Evolutionary conservation across 2,329 filamentous ascomycete species (phyloP), one percentile per base, ranked within the genome.

Genomic region (Aspergillus sp.): DNA sequence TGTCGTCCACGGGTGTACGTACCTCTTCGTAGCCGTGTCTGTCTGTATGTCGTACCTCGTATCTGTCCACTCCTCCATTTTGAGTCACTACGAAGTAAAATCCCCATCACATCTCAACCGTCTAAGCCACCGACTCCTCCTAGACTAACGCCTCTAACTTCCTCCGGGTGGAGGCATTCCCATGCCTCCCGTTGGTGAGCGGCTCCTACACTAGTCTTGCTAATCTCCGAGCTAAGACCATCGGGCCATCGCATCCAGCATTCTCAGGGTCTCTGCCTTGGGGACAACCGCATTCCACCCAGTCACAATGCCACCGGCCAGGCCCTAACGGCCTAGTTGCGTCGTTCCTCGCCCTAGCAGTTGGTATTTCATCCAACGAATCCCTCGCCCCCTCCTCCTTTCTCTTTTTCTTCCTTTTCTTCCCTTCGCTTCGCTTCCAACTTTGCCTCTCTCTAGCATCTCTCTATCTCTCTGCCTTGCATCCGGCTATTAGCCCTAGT

Each of bases 401-500:
- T n/a, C 40, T 26, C 44, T 46, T 26, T 38, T 8, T 30, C 26
- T 30, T 11, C 10, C 9, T 8, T 49, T 53, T 44, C 53, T 30
- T 32, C 56, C 36, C 26, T 53, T 42, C 50, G 51, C 16, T 49
- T 57, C 52, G 51, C 16, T 49, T 57, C 52, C 49, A 50, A 40
- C 53, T 56, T 45, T 49, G 52, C 50, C 50, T 49, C 47, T 45
- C 54, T 51, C 38, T 42, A 3, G 3, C 17, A 7, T n/a, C 6
- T 20, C 11, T 17, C 38, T 16, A 2, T 42, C 38, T 6, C 11
- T 42, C 40, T 20, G 14, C 16, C 51, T 58, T 54, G 33, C 52
- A 60, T 57, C 50, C 57, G 44, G 49, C 30, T 45, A 47, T 44
- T 36, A 22, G 47, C 36, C 36, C 24, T 49, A 45, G 49, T 55